Evolutionary conservation across 495 filamentous ascomycete genomes (phyloP).

Genomic region (Acidomyces sp.): DNA sequence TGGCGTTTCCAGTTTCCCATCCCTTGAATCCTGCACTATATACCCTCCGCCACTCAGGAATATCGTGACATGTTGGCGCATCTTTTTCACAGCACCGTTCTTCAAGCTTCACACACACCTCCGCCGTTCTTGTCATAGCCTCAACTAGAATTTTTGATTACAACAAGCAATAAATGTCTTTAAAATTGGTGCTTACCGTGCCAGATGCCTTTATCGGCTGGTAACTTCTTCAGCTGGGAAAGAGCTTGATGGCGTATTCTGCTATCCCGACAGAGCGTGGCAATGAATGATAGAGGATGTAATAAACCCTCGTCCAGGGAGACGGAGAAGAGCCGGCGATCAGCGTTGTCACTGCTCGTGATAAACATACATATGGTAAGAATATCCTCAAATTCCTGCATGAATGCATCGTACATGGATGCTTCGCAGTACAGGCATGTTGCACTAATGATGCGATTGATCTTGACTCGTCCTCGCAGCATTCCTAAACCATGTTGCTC

Average conservation of each 20-base stretch:
- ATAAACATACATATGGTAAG: conserved; percentile 4
- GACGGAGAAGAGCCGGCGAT: conserved; percentile 6
- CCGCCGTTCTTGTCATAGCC: conserved; percentile 1
- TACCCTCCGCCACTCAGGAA: conserved; percentile 11
- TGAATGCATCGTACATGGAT: conserved; percentile 9
- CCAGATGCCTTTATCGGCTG: conserved; percentile 7
- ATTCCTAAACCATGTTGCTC: conserved; percentile 12
- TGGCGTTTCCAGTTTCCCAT: not conserved
- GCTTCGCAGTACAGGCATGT: conserved; percentile 7
- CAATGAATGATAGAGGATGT: conserved; percentile 7
- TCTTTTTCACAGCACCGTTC: conserved; percentile 4
- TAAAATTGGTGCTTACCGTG: too few species aligned
- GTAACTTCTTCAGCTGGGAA: not conserved
- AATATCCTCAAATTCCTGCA: conserved; percentile 8
- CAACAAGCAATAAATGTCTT: too few species aligned
- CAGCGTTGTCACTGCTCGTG: conserved; percentile 6
- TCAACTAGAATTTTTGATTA: too few species aligned
- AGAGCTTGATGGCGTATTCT: conserved; percentile 8
- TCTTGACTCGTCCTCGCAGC: conserved; percentile 7
- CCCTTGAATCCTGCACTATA: conserved; percentile 6
- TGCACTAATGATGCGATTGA: conserved; percentile 4
- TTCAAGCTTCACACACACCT: conserved; percentile 5
- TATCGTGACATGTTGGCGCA: conserved; percentile 2
- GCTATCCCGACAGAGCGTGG: conserved; percentile 5
- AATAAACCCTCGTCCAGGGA: conserved; percentile 13